Base-by-base conservation (phyloP, 371 early-diverging fungal genomes). In the Apophysomyces trapeziformis region DNA sequence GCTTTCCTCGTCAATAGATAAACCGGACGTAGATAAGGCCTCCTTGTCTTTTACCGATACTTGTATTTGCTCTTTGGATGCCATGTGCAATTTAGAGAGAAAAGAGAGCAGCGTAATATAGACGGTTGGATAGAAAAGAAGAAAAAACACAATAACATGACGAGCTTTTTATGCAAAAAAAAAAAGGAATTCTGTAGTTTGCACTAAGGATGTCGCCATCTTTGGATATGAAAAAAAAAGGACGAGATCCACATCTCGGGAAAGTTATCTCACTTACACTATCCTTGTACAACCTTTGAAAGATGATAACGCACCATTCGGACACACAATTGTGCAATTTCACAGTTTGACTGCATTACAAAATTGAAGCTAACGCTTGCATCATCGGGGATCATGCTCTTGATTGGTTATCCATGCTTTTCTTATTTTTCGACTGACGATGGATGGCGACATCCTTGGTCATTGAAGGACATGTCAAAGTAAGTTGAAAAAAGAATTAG, bases 1-100 rank as follows among this genome's bases (percentile, higher is more conserved):
- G 57, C 63, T 61, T 12, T 63, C 64, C 26, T 62, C 45, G 14
- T 61, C 66, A 8, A 50, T 50, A 50, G 61, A 57, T 14, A 56
- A 38, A 12, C 64, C 61, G 21, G 50, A 60, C 7, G 44, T 38
- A 9, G 61, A 64, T 21, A 21, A 18, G 21, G 54, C 1, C 13
- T 21, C n/a, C 8, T 63, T 57, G 18, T 63, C 63, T 5, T 50
- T 50, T 21, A 9, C 21, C 54, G 21, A 11, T 4, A 50, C 18
- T 21, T 50, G 54, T 5, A 26, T 8, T 21, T 50, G n/a, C 18
- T 50, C 54, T 50, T 50, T 50, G 54, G 7, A 5, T 7, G 54
- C 11, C 54, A 50, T 50, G 11, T 16, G n/a, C 9, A 7, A 26
- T 9, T n/a, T 7, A 21, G 21, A 21, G 9, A 26, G 32, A 50